These are phyloP conservation scores for Aureobasidium subglaciale DNA, from an alignment of 2,329 filamentous ascomycete genomes.

Conservation along the genomic window DNA sequence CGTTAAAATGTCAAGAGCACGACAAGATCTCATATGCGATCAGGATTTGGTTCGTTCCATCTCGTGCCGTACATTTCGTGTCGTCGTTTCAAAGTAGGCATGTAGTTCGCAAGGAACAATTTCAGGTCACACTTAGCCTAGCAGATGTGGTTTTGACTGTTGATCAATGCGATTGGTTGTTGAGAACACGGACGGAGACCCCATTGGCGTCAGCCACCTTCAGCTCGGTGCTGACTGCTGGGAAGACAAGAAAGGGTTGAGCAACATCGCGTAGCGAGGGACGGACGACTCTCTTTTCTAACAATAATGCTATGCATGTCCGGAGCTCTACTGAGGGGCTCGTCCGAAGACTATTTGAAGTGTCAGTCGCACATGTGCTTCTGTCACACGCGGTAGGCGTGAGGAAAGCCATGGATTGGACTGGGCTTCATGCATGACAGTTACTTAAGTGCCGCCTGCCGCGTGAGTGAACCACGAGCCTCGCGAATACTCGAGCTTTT, in stretches of 20 bases:
- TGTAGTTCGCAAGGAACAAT: neutral
- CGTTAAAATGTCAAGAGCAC: too few species aligned
- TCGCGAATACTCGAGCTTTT: neutral
- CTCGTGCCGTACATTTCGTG: too few species aligned
- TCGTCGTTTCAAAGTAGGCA: too few species aligned
- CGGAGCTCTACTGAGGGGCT: neutral
- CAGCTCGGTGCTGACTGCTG: neutral
- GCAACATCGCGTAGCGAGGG: neutral
- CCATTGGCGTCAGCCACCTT: neutral
- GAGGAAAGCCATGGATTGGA: neutral
- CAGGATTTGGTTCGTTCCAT: too few species aligned
- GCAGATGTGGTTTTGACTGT: neutral
- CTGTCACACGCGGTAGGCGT: constrained; percentile 3
- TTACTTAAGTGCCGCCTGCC: constrained; percentile 1
- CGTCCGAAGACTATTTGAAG: neutral
- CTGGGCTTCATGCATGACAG: constrained; percentile 11
- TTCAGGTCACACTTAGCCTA: neutral
- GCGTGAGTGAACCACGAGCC: neutral
- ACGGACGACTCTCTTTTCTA: neutral
- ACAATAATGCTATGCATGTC: neutral
- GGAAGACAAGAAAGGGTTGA: neutral
- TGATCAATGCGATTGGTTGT: neutral
- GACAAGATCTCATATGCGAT: too few species aligned
- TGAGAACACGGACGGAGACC: neutral
- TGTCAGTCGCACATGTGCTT: constrained; percentile 3